Evolutionary conservation across 208 protist species (phyloP).

Genomic region (Borovskyia barvae): DNA sequence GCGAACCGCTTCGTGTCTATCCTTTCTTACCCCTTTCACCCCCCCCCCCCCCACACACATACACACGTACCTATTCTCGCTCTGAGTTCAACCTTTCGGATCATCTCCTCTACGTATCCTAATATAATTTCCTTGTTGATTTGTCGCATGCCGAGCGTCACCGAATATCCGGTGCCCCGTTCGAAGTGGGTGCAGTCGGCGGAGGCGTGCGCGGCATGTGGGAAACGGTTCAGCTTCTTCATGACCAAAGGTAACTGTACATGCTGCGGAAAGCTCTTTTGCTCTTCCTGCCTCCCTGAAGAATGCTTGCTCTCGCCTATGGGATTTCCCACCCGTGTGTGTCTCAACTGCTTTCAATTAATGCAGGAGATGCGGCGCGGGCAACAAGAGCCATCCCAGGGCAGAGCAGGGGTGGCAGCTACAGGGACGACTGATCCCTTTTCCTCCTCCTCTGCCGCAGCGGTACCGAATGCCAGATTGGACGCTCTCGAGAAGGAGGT

Average conservation of each 20-base stretch:
- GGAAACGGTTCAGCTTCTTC: slow-evolving; percentile 51
- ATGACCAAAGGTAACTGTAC: slow-evolving; percentile 58
- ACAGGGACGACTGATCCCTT: neutral
- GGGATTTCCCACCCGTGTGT: slow-evolving; percentile 30
- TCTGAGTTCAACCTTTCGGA: no score
- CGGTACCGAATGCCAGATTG: slow-evolving; percentile 1
- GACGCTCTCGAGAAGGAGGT: slow-evolving; percentile 18
- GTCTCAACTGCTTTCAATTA: slow-evolving; percentile 59
- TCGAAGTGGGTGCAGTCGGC: slow-evolving; percentile 29
- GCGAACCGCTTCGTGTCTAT: neutral
- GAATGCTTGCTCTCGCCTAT: slow-evolving; percentile 34
- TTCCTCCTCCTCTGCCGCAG: neutral
- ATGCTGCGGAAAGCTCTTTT: slow-evolving; percentile 62
- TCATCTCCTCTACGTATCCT: no score
- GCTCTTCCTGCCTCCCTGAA: slow-evolving; percentile 54
- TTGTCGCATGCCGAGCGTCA: slow-evolving; percentile 26
- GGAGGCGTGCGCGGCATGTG: slow-evolving; percentile 49
- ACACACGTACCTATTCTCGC: neutral
- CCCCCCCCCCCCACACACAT: no score
- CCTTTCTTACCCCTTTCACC: neutral
- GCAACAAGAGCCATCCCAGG: slow-evolving; percentile 4
- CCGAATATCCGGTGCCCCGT: slow-evolving; percentile 40
- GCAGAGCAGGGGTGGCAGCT: neutral
- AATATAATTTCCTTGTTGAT: no score
- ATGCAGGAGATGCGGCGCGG: slow-evolving; percentile 34